Evolutionary conservation across 148 eudicot genomes (phyloP), one percentile per base, ranked within the genome.

Genomic region (Tetragonia tetragonoides): DNA sequence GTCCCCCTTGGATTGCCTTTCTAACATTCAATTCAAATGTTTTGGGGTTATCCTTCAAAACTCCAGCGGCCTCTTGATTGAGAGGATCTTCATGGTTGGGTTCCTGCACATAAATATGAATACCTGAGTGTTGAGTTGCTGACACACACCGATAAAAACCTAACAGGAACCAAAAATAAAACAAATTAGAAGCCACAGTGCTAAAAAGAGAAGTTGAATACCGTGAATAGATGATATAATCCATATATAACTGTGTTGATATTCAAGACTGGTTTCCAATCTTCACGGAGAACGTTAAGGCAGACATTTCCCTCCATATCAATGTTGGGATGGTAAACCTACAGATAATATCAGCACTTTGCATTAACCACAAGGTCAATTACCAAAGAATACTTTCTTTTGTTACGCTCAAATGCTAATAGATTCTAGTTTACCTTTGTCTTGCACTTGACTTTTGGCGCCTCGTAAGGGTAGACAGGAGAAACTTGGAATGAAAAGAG

Each of bases 51-150:
- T 94, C 97, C 80, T 91, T 94, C 82, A 94, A 81, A 54, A 90
- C 95, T 16, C 89, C 95, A 56, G 98, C 98, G 20, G 97, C 98
- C 39, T 94, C 98, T 41, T 87, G 91, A 66, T 94, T 94, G 15
- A 94, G 91, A 63, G 98, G 98, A 84, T 94, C 97, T 87, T 94
- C 98, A 44, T 86, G 83, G 74, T 94, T 94, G 3, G 98, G 98
- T 84, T 94, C 91, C 97, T 94, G 87, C 79, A 73, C 39, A 41
- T 23, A 4, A 28, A 28, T 28, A 28, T 28, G 34, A 28, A 28
- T 28, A 28, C 34, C 34, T 28, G 34, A 28, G 34, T 28, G 34
- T 28, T 28, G 34, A 28, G 34, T 28, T 28, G 34, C 34, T 28
- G 34, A 28, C 34, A 28, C 34, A 28, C 34, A 28, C 34, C 34